Evolutionary conservation across 1,139 yeast genomes (phyloP).

Genomic region (Lodderomyces pseudojiufengensis): DNA sequence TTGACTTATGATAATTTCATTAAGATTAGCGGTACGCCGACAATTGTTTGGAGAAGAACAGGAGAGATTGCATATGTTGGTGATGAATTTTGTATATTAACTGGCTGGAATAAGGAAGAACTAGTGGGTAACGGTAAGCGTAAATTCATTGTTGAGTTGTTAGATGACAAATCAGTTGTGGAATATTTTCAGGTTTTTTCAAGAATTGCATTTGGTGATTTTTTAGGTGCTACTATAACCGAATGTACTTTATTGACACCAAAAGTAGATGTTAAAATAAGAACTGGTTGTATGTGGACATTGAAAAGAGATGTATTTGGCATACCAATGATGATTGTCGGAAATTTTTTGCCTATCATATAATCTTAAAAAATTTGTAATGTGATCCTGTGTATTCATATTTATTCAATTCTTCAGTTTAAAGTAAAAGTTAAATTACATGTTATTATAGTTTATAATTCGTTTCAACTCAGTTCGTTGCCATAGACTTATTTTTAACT

Average conservation of each 20-base stretch:
- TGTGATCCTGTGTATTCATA: not conserved
- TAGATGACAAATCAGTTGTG: constrained; percentile 83
- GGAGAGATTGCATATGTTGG: constrained; percentile 95
- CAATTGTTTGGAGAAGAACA: constrained; percentile 91
- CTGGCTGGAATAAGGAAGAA: constrained; percentile 83
- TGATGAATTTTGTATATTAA: constrained; percentile 81
- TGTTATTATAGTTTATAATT: too few relatives aligned
- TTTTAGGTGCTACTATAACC: constrained; percentile 85
- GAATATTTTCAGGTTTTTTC: constrained; percentile 85
- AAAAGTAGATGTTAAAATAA: constrained; percentile 42
- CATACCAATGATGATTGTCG: constrained; percentile 86
- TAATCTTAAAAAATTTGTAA: constrained; percentile 14
- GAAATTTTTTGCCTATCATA: constrained; percentile 80
- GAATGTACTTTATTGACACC: constrained; percentile 75
- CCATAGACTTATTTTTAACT: too few relatives aligned
- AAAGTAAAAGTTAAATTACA: too few relatives aligned
- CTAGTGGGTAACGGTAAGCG: constrained; percentile 47
- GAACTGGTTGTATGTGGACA: constrained; percentile 88
- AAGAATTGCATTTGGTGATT: constrained; percentile 87
- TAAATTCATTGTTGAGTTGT: constrained; percentile 80
- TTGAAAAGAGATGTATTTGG: constrained; percentile 64
- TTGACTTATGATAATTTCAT: constrained; percentile 86
- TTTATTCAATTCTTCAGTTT: too few relatives aligned
- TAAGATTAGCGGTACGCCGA: constrained; percentile 85
- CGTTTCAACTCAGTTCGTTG: too few relatives aligned